Conservation (phyloP, 352 stramenopile species). For the Phytophthora pluvialis region DNA sequence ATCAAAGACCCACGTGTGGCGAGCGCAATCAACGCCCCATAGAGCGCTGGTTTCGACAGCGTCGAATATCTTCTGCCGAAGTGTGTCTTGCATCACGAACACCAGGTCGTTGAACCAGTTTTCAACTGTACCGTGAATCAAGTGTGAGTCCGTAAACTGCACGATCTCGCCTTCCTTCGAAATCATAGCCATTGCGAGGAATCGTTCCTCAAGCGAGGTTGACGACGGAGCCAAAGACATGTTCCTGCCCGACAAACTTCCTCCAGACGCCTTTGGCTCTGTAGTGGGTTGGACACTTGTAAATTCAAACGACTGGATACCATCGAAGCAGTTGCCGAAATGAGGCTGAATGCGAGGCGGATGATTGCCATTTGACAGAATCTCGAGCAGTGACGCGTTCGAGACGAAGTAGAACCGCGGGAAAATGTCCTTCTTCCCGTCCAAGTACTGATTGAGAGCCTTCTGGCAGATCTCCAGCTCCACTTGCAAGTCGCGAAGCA, state of each 20-base stretch:
- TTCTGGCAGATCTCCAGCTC: conserved; percentile 97
- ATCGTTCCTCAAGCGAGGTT: conserved; percentile 42
- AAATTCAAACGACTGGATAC: conserved; percentile 86
- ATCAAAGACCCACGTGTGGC: conserved; percentile 93
- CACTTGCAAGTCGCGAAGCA: conserved; percentile 82
- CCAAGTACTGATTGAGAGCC: conserved; percentile 95
- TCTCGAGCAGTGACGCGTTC: conserved; percentile 94
- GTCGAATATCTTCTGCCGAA: conserved; percentile 87
- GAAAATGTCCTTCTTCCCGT: conserved; percentile 97
- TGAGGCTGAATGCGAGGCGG: conserved; percentile 89
- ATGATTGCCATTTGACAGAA: conserved; percentile 93
- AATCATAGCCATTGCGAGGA: conserved; percentile 91
- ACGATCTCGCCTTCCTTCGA: conserved; percentile 96
- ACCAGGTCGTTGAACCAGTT: conserved; percentile 96
- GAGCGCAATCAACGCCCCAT: conserved; percentile 87
- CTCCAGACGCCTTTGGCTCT: conserved; percentile 4
- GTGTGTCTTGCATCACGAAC: conserved; percentile 92
- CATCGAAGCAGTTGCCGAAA: conserved; percentile 92
- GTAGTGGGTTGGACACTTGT: conserved; percentile 38
- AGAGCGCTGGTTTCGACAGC: conserved; percentile 93
- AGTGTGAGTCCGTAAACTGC: conserved; percentile 73
- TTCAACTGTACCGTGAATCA: conserved; percentile 90
- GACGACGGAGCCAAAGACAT: conserved; percentile 24
- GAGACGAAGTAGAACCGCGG: conserved; percentile 98
- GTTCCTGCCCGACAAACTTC: conserved; percentile 22